Evolutionary conservation across 306 rosid species (phyloP), one percentile per base, ranked within the genome.

Genomic region (Nissolia schottii): DNA sequence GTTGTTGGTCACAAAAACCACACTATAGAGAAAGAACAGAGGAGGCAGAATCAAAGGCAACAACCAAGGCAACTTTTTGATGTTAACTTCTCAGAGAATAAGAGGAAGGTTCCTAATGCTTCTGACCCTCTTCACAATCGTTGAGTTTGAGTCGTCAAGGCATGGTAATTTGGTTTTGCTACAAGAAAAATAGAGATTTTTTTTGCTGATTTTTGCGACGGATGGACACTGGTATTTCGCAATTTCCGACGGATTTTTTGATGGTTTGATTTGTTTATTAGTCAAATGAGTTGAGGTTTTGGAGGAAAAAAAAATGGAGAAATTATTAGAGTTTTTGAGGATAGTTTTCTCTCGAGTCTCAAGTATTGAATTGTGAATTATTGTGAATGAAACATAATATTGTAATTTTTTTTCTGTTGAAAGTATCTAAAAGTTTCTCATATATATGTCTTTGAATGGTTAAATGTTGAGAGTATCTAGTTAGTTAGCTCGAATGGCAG

Each of bases 71-170:
- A 65, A 37, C 61, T 87, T 12, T 74, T 85, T 41, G 86, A 77
- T 20, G 73, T 54, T 45, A 85, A 78, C 80, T 70, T 80, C 67
- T 76, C 96, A 23, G 80, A 79, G 74, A 87, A n/a, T n/a, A n/a
- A 86, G 87, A 91, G 97, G 65, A 87, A 70, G 78, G 97, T 93
- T 82, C 97, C 98, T 1, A 83, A 93, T 73, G 90, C 96, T n/a
- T 82, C 92, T 11, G 97, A 93, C 32, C 98, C 98, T 14, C 97
- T 93, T 10, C 98, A 93, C 82, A 93, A 93, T 77, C 97, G 97
- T 64, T 93, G 82, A 93, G 45, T 16, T n/a, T n/a, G n/a, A n/a
- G 8, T 34, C 40, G 8, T n/a, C 5, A 35, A 56, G 37, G 40
- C 9, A n/a, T n/a, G n/a, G n/a, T n/a, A n/a, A n/a, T n/a, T n/a